phyloP scores from a whole-genome alignment of 352 stramenopile species.

The Globisporangium splendens region DNA sequence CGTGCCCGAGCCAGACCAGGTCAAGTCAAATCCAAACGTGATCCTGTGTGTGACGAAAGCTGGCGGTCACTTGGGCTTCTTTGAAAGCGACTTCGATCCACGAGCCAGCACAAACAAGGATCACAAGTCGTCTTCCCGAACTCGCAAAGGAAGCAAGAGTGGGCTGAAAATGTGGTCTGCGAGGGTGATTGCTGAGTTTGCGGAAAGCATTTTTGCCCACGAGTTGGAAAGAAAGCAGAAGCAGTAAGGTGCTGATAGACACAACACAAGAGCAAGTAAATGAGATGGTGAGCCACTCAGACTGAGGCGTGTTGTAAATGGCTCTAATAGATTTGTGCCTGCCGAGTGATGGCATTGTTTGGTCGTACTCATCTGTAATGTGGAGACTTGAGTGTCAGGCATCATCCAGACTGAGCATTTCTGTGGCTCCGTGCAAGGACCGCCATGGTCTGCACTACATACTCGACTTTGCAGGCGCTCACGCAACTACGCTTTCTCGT shows the following conservation, averaged over 20 bases:
- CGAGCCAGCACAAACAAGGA: neutral
- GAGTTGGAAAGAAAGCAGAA: constrained; percentile 15
- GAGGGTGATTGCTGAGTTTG: constrained; percentile 49
- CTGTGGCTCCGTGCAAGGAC: no score
- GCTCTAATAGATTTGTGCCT: no score
- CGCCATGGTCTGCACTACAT: no score
- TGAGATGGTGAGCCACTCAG: no score
- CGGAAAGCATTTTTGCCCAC: constrained; percentile 35
- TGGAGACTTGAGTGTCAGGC: no score
- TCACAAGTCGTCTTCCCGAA: neutral
- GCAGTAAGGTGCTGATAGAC: neutral
- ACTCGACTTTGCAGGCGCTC: no score
- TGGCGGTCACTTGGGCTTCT: constrained; percentile 50
- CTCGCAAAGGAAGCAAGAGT: constrained; percentile 9
- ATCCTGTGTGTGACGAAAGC: constrained; percentile 42
- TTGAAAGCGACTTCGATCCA: constrained; percentile 22
- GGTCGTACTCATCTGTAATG: no score
- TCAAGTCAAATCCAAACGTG: constrained; percentile 40
- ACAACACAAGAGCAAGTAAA: no score
- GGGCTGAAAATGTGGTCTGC: constrained; percentile 38
- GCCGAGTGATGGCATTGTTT: no score
- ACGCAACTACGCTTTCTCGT: no score
- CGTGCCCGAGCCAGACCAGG: constrained; percentile 21
- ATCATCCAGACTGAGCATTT: no score
- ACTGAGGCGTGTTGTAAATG: no score